A percentile compares a stretch with the other conserved stretches of the same genome.
Conservation (phyloP, 2,329 filamentous ascomycete species). For the Trichoderma sp. region DNA sequence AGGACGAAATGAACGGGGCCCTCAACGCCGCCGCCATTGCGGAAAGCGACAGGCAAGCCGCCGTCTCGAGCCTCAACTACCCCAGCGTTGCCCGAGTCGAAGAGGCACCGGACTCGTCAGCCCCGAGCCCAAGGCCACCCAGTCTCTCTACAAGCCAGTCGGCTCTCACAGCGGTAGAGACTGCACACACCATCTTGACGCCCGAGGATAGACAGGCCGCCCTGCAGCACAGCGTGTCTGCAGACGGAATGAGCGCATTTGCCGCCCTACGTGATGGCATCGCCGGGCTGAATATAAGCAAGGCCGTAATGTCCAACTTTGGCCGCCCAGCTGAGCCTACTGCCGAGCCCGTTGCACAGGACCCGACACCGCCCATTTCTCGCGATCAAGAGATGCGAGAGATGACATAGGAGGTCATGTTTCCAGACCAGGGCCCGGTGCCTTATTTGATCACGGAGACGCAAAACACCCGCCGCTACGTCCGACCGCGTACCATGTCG, state of each 20-base stretch:
- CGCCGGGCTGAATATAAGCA: conserved; percentile 50
- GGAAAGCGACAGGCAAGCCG: conserved; percentile 43
- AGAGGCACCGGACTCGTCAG: conserved; percentile 29
- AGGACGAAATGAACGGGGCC: conserved; percentile 88
- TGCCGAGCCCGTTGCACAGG: conserved; percentile 28
- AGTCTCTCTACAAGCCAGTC: conserved; percentile 48
- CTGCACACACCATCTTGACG: conserved; percentile 54
- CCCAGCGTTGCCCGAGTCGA: conserved; percentile 31
- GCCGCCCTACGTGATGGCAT: conserved; percentile 51
- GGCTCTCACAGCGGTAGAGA: conserved; percentile 61
- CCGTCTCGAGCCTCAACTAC: conserved; percentile 39
- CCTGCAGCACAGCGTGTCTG: conserved; percentile 48
- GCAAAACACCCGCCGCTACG: conserved; percentile 28
- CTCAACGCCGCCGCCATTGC: conserved; percentile 56
- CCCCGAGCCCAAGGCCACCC: conserved; percentile 42
- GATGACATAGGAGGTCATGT: conserved; percentile 49
- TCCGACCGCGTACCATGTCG: conserved; percentile 21
- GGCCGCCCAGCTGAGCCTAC: conserved; percentile 31
- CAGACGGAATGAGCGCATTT: conserved; percentile 48
- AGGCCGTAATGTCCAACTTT: conserved; percentile 43
- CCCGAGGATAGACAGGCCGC: conserved; percentile 40
- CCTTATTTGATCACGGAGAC: conserved; percentile 39
- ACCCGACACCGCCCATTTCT: conserved; percentile 28
- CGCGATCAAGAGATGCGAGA: conserved; percentile 47
- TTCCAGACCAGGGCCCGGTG: conserved; percentile 32